Percentiles rank a stretch among this genome's conserved stretches.
These are phyloP conservation scores for Datura wrightii DNA, from an alignment of 257 asterid genomes.

Conservation along the genomic window DNA sequence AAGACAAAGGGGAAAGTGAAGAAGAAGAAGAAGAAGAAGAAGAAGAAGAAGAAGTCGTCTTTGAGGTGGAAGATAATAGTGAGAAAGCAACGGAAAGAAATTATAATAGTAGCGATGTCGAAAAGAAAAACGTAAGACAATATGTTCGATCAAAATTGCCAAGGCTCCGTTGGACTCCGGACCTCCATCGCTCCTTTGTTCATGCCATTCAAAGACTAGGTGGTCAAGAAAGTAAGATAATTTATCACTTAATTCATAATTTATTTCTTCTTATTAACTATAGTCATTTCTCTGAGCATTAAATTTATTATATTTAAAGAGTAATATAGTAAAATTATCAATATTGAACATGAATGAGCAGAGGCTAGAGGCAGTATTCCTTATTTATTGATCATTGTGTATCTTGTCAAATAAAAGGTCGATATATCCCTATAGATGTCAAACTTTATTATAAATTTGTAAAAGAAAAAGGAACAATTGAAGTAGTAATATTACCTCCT, in stretches of 20 bases:
- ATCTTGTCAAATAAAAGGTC: background rate
- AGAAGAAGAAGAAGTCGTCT: slow-evolving; percentile 39
- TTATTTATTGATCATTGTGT: background rate
- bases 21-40: slow-evolving; percentile 41
- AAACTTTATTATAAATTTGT: background rate
- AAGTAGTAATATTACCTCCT: too few relatives aligned
- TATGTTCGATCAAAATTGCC: slow-evolving; percentile 87
- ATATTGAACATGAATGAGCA: too few relatives aligned
- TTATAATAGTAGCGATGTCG: slow-evolving; percentile 45
- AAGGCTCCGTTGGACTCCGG: slow-evolving; percentile 93
- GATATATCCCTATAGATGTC: background rate
- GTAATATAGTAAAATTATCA: too few relatives aligned
- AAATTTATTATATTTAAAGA: too few relatives aligned
- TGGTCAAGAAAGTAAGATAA: slow-evolving; percentile 88
- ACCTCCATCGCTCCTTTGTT: slow-evolving; percentile 84
- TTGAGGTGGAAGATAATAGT: slow-evolving; percentile 41
- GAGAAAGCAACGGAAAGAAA: slow-evolving; percentile 41
- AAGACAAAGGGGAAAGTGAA: slow-evolving; percentile 23
- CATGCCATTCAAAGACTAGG: slow-evolving; percentile 89
- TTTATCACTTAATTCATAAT: too few relatives aligned
- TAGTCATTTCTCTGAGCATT: too few relatives aligned
- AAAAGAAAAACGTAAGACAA: slow-evolving; percentile 57
- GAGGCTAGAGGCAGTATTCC: background rate
- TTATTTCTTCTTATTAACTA: too few relatives aligned
- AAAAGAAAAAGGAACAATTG: background rate